These are phyloP conservation scores for Prunus mongolica DNA, from an alignment of 306 rosid genomes.

Conservation along the genomic window DNA sequence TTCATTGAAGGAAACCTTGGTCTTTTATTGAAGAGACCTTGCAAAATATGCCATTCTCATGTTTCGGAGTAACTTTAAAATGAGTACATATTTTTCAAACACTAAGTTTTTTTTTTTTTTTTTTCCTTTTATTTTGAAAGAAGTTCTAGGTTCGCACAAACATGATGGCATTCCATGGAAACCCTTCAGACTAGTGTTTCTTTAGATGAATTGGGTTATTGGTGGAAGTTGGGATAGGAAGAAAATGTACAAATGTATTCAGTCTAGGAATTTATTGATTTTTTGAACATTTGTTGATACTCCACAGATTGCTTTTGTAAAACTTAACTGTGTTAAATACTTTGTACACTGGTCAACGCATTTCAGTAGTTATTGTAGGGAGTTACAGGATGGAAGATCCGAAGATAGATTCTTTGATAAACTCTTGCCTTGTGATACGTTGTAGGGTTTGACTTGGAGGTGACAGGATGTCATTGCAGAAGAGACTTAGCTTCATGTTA, in stretches of 20 bases:
- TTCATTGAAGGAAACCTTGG: not conserved
- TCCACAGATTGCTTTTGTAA: not conserved
- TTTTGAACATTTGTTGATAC: not conserved
- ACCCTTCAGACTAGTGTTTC: conserved; percentile 5
- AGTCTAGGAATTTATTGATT: not conserved
- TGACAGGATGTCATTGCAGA: conserved; percentile 2
- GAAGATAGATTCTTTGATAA: conserved; percentile 7
- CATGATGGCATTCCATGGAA: not conserved
- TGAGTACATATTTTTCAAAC: not conserved
- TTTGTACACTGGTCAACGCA: conserved; percentile 6
- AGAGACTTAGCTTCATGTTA: conserved; percentile 20
- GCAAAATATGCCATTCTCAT: not conserved
- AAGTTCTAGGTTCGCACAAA: not conserved
- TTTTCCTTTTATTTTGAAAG: not conserved
- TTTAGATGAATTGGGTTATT: not conserved
- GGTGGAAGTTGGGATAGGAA: conserved; percentile 11
- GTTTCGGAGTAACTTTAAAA: not conserved
- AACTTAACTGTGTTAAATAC: not conserved
- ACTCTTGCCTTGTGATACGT: conserved; percentile 14
- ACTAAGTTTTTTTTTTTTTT: not conserved
- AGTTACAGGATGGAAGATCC: conserved; percentile 20
- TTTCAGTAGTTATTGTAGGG: conserved; percentile 24
- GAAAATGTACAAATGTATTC: not conserved
- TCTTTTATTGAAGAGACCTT: no score
- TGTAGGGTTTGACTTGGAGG: conserved; percentile 12